These are phyloP conservation scores for Amesomyces nigricolor DNA, from an alignment of 2,329 filamentous ascomycete genomes.

Conservation along the genomic window DNA sequence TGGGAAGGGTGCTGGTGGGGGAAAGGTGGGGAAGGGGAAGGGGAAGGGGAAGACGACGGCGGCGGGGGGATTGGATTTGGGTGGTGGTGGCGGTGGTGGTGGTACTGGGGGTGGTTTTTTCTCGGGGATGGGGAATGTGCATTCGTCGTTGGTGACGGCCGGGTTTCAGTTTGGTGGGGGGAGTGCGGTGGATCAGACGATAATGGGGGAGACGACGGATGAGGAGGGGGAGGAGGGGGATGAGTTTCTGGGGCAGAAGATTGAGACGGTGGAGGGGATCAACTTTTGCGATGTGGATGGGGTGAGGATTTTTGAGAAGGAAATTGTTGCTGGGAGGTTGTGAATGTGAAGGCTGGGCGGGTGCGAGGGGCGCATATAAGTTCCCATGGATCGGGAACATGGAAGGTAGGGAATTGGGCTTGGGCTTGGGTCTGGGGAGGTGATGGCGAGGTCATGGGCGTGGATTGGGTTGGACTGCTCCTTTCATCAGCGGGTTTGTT, in stretches of 20 bases:
- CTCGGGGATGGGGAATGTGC: not conserved
- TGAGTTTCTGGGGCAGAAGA: slow-evolving; percentile 25
- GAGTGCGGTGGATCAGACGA: slow-evolving; percentile 34
- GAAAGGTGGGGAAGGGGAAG: slow-evolving; percentile 26
- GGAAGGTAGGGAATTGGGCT: no score
- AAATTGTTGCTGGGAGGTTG: slow-evolving; percentile 42
- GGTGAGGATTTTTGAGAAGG: slow-evolving; percentile 54
- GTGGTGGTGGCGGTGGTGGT: no score
- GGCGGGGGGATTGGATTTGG: no score
- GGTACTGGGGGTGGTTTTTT: no score
- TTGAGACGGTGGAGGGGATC: slow-evolving; percentile 37
- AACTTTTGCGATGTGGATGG: slow-evolving; percentile 42
- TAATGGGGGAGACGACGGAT: slow-evolving; percentile 24
- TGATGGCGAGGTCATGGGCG: no score
- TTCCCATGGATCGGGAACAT: no score
- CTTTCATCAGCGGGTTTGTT: no score
- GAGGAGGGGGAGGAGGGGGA: slow-evolving; percentile 32
- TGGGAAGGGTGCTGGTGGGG: slow-evolving; percentile 14
- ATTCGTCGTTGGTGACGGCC: not conserved
- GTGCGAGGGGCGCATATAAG: no score
- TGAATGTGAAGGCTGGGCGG: slow-evolving; percentile 23
- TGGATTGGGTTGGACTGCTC: no score
- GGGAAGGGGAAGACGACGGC: slow-evolving; percentile 24
- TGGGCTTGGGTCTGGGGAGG: no score
- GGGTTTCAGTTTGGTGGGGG: slow-evolving; percentile 5